phyloP scores from a whole-genome alignment of 2,329 filamentous ascomycete genomes.

The Zopfia rhizophila region DNA sequence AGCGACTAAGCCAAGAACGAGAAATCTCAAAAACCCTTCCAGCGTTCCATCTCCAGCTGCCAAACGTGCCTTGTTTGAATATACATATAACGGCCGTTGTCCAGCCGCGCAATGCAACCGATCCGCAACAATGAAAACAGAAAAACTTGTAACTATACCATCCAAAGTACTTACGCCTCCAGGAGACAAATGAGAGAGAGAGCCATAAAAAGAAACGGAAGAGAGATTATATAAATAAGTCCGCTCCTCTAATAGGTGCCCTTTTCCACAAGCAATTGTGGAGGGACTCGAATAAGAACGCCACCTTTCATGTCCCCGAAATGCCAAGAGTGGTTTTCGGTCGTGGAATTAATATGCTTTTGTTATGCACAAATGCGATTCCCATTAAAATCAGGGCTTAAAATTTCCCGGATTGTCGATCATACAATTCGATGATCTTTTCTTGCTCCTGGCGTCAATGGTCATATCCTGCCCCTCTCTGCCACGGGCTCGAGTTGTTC shows the following conservation, averaged over 20 bases:
- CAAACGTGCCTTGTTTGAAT: too few relatives aligned
- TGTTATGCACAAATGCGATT: conserved; percentile 20
- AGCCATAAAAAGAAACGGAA: conserved; percentile 4
- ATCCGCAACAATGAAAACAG: conserved; percentile 9
- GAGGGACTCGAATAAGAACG: conserved; percentile 8
- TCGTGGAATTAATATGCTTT: conserved; percentile 19
- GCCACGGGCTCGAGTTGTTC: conserved; percentile 71
- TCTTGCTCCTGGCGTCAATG: conserved; percentile 58
- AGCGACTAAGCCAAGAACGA: too few relatives aligned
- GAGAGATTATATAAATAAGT: conserved; percentile 14
- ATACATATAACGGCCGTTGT: conserved; percentile 11
- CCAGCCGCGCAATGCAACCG: conserved; percentile 14
- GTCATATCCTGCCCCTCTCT: conserved; percentile 72
- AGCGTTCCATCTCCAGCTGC: conserved; percentile 1
- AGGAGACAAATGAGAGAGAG: conserved; percentile 7
- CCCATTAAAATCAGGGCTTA: conserved; percentile 13
- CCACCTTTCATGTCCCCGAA: conserved; percentile 13
- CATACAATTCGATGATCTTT: conserved; percentile 46
- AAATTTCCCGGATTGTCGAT: conserved; percentile 39
- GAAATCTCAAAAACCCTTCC: not conserved
- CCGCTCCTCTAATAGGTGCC: conserved; percentile 4
- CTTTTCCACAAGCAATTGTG: not conserved
- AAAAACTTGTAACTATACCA: too few relatives aligned
- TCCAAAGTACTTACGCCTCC: too few relatives aligned
- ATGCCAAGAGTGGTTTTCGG: conserved; percentile 8